These are phyloP conservation scores for Botryotinia globosa DNA, from an alignment of 2,329 filamentous ascomycete genomes.

Conservation along the genomic window DNA sequence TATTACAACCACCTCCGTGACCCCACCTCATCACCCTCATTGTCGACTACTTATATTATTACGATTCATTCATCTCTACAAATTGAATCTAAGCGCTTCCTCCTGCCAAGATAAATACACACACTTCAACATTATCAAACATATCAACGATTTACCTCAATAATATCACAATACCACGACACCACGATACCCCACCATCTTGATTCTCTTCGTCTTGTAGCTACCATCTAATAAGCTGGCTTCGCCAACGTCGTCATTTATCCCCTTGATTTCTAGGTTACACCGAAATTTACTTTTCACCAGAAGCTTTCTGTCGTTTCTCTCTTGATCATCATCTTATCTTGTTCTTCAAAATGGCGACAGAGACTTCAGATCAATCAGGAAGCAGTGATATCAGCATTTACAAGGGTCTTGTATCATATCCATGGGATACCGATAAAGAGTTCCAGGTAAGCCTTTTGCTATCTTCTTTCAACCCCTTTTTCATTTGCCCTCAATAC, in stretches of 20 bases:
- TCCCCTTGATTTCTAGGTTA: not conserved
- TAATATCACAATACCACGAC: not conserved
- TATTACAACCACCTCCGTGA: not conserved
- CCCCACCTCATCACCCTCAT: not conserved
- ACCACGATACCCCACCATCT: not conserved
- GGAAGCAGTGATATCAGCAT: slow-evolving; percentile 36
- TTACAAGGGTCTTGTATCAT: slow-evolving; percentile 61
- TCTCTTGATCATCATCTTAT: not conserved
- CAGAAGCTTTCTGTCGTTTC: not conserved
- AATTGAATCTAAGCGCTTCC: not conserved
- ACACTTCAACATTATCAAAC: not conserved
- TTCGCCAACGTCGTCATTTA: not conserved
- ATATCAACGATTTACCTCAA: no score
- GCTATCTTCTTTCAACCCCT: not conserved
- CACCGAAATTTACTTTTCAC: no score
- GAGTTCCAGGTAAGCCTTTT: slow-evolving; percentile 58
- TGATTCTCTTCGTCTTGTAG: not conserved
- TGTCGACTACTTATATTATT: not conserved
- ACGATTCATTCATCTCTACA: not conserved
- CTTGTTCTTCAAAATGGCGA: slow-evolving; percentile 4
- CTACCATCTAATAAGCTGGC: not conserved
- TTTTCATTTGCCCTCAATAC: not conserved
- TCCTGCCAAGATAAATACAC: not conserved
- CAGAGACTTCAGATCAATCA: not conserved
- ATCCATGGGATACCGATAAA: slow-evolving; percentile 65